A percentile compares a stretch with the other conserved stretches of the same genome.
These are phyloP conservation scores for Nelumbo lutea DNA, from an alignment of 164 flowering plant species.

Conservation along the genomic window DNA sequence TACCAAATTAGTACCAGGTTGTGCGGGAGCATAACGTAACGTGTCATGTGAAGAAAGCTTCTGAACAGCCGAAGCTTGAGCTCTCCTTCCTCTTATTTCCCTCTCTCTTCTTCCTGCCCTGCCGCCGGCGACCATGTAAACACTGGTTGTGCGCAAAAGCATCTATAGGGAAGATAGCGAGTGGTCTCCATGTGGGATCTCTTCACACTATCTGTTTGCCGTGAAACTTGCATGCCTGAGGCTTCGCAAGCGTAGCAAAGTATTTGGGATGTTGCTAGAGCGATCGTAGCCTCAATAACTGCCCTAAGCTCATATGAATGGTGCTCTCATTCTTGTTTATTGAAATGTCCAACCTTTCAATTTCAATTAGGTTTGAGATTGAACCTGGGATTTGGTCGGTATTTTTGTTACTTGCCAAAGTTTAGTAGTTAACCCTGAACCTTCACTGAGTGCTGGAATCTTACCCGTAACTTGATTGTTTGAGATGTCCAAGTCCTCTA, in stretches of 20 bases:
- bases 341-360: slow-evolving; percentile 55
- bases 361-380: slow-evolving; percentile 54
- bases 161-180: slow-evolving; percentile 56
- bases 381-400: slow-evolving; percentile 68
- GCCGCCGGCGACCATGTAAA: no score
- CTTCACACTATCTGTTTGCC: slow-evolving; percentile 76
- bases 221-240: slow-evolving; percentile 72
- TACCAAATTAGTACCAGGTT: no score
- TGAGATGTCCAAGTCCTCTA: slow-evolving; percentile 57
- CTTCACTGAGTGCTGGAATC: slow-evolving; percentile 49
- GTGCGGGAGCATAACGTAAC: no score
- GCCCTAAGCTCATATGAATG: slow-evolving; percentile 68
- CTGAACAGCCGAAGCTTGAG: no score
- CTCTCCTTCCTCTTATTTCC: no score
- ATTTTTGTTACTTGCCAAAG: slow-evolving; percentile 62
- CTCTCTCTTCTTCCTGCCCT: no score
- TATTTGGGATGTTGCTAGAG: slow-evolving; percentile 68
- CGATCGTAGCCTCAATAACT: slow-evolving; percentile 49
- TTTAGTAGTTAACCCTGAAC: slow-evolving; percentile 43
- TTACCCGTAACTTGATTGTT: slow-evolving; percentile 59
- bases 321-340: slow-evolving; percentile 61
- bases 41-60: no score
- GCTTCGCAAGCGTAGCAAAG: slow-evolving; percentile 37
- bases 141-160: slow-evolving; percentile 90
- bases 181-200: slow-evolving; percentile 92